phyloP scores from a whole-genome alignment of 2,329 filamentous ascomycete species.

The Sporothrix pallida region DNA sequence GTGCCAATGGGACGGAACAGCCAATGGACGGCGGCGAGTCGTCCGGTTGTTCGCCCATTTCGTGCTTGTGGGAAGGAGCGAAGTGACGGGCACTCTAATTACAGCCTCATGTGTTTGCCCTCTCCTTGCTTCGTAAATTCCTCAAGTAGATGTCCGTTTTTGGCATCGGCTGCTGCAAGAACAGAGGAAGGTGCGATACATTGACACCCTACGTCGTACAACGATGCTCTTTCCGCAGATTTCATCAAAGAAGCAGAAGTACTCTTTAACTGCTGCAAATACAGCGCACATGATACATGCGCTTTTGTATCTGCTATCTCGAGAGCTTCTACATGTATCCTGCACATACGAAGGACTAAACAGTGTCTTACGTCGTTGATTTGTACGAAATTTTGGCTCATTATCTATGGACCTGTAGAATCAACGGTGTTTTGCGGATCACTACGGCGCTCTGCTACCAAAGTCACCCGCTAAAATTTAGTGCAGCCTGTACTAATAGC shows the following conservation, averaged over 20 bases:
- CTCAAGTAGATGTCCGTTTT: slow-evolving; percentile 16
- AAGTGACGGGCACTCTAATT: slow-evolving; percentile 1
- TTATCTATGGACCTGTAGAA: neutral
- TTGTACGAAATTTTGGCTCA: neutral
- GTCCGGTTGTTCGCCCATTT: slow-evolving; percentile 9
- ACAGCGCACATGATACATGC: too few relatives aligned
- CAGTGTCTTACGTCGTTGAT: too few relatives aligned
- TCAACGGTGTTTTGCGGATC: neutral
- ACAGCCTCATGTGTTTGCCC: neutral
- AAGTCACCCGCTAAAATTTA: neutral
- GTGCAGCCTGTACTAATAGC: neutral
- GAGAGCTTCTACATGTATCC: too few relatives aligned
- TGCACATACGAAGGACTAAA: too few relatives aligned
- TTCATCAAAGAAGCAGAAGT: too few relatives aligned
- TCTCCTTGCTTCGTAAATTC: neutral
- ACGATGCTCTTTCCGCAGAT: neutral
- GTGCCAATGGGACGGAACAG: slow-evolving; percentile 31
- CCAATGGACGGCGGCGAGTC: neutral
- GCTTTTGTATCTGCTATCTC: too few relatives aligned
- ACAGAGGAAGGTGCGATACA: neutral
- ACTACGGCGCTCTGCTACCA: neutral
- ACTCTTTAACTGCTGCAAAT: too few relatives aligned
- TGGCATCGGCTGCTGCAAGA: neutral
- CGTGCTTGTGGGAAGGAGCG: slow-evolving; percentile 6
- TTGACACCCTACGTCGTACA: neutral